Conservation (phyloP, 2,329 filamentous ascomycete genomes). For the Diplodia sapinea region DNA sequence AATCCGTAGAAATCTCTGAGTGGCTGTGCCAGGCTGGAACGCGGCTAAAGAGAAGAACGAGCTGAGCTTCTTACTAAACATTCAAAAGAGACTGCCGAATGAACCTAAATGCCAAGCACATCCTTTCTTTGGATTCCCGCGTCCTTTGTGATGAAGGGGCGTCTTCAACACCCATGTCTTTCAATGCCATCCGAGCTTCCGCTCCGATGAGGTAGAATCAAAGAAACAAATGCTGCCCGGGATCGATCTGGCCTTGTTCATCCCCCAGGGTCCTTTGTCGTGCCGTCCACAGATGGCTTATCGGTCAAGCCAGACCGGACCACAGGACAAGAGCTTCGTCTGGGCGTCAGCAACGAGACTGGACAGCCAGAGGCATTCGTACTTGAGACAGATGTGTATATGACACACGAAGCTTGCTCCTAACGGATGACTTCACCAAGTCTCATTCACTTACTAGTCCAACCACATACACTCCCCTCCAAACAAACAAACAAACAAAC, state of each 20-base stretch:
- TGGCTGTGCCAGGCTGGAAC: neutral
- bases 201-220: neutral
- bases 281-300: neutral
- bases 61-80: neutral
- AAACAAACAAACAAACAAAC: neutral
- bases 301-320: neutral
- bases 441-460: neutral
- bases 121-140: neutral
- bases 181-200: neutral
- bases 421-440: neutral
- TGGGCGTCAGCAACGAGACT: neutral
- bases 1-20: neutral
- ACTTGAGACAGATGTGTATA: conserved; percentile 10
- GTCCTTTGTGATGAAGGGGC: neutral
- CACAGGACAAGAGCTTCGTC: neutral
- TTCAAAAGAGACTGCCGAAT: neutral
- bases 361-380: neutral
- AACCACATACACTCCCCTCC: conserved; percentile 8
- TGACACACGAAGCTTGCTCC: neutral
- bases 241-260: neutral
- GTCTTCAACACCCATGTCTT: neutral
- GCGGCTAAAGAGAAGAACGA: neutral
- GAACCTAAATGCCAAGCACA: neutral
- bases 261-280: neutral
- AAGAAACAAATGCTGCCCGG: neutral